Evolutionary conservation across 306 rosid genomes (phyloP).

Genomic region (Biancaea sappan): DNA sequence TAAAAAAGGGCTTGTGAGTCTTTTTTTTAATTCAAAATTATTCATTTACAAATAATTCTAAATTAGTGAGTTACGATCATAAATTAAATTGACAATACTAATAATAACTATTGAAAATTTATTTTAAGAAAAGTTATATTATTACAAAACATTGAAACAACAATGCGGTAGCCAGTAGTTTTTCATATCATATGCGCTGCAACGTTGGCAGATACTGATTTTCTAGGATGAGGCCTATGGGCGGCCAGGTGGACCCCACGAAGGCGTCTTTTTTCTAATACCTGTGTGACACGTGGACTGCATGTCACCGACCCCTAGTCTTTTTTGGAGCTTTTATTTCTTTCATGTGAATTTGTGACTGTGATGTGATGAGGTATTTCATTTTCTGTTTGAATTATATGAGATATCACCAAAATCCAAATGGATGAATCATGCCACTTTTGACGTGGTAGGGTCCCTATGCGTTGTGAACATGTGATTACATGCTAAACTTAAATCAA

Average conservation of each 20-base stretch:
- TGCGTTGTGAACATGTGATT: background rate
- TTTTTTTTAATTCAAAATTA: too few relatives aligned
- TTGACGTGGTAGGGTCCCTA: background rate
- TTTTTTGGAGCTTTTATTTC: constrained; percentile 8
- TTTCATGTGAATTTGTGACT: too few relatives aligned
- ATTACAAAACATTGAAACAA: too few relatives aligned
- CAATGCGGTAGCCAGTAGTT: too few relatives aligned
- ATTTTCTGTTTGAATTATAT: background rate
- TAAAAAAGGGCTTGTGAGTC: too few relatives aligned
- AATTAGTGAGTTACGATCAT: too few relatives aligned
- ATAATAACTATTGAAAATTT: too few relatives aligned
- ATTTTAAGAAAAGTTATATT: too few relatives aligned
- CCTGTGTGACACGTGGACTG: constrained; percentile 11
- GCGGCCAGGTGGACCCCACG: constrained; percentile 43
- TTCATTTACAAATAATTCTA: too few relatives aligned
- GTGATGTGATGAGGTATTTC: constrained; percentile 31
- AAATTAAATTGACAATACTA: too few relatives aligned
- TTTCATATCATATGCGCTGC: background rate
- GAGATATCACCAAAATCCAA: background rate
- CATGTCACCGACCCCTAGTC: constrained; percentile 33
- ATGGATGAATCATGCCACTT: constrained; percentile 1
- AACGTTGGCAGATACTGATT: background rate
- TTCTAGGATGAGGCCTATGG: background rate
- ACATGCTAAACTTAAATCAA: too few relatives aligned
- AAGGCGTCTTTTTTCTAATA: background rate